Evolutionary conservation across 495 filamentous ascomycete species (phyloP).

Genomic region (Parathielavia appendiculata): DNA sequence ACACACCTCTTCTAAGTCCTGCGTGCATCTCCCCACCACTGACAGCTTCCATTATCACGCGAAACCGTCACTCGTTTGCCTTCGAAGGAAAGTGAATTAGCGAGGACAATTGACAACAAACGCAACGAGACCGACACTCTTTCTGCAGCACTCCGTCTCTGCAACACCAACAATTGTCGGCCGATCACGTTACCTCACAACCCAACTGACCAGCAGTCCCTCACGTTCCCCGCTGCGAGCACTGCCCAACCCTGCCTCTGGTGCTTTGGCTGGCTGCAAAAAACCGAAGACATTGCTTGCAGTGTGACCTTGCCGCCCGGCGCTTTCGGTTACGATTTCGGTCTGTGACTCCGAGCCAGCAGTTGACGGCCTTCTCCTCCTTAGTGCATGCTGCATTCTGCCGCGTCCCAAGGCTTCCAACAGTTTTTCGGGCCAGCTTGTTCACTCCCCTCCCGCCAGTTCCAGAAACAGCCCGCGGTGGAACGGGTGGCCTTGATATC

Average conservation of each 20-base stretch:
- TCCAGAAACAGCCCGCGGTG: conserved; percentile 11
- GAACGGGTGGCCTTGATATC: conserved; percentile 25
- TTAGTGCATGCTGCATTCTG: conserved; percentile 19
- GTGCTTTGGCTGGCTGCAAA: conserved; percentile 20
- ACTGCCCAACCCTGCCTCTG: conserved; percentile 13
- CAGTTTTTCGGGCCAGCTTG: not conserved
- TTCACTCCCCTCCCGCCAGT: not conserved
- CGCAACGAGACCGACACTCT: not conserved
- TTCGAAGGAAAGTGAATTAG: not conserved
- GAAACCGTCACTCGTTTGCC: not conserved
- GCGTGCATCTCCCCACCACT: not conserved
- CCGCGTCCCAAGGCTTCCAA: conserved; percentile 9
- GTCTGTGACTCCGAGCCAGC: conserved; percentile 12
- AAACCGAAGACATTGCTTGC: conserved; percentile 29
- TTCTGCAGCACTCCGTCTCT: not conserved
- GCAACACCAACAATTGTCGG: conserved; percentile 7
- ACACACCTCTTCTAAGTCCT: not conserved
- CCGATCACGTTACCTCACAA: conserved; percentile 3
- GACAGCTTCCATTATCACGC: not conserved
- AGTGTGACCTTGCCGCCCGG: conserved; percentile 24
- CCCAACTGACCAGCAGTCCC: not conserved
- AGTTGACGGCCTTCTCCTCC: conserved; percentile 9
- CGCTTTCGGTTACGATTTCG: conserved; percentile 17
- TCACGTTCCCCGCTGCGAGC: conserved; percentile 3
- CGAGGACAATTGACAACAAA: not conserved